Conservation (phyloP, 2,329 filamentous ascomycete genomes). For the Alternaria novae-zelandiae region DNA sequence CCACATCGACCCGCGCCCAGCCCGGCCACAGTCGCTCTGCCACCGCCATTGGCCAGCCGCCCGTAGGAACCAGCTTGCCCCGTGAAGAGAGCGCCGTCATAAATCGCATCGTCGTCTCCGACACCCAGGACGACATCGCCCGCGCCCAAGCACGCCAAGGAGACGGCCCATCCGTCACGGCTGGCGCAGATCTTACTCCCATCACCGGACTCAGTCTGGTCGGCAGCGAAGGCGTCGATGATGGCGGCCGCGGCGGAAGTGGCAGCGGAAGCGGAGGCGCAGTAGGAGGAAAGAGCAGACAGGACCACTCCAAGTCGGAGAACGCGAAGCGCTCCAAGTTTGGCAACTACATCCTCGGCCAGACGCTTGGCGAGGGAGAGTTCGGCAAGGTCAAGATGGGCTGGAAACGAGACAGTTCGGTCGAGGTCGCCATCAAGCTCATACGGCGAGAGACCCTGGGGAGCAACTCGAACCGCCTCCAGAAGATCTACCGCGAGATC, state of each 20-base stretch:
- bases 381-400: slow-evolving; percentile 99
- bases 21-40: slow-evolving; percentile 54
- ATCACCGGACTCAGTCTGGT: slow-evolving; percentile 58
- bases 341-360: slow-evolving; percentile 92
- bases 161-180: slow-evolving; percentile 59
- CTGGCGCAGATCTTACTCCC: slow-evolving; percentile 54
- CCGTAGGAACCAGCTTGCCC: slow-evolving; percentile 61
- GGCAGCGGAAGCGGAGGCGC: slow-evolving; percentile 47
- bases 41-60: slow-evolving; percentile 60
- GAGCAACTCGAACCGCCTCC: slow-evolving; percentile 83
- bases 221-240: slow-evolving; percentile 58
- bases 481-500: slow-evolving; percentile 98
- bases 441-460: slow-evolving; percentile 92
- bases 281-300: slow-evolving; percentile 56
- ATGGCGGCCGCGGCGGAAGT: slow-evolving; percentile 50
- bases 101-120: slow-evolving; percentile 76
- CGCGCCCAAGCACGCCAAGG: slow-evolving; percentile 73
- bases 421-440: slow-evolving; percentile 95
- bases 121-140: slow-evolving; percentile 74
- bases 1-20: slow-evolving; percentile 38
- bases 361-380: slow-evolving; percentile 95
- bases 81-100: slow-evolving; percentile 82
- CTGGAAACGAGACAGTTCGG: slow-evolving; percentile 94
- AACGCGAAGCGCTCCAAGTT: slow-evolving; percentile 82
- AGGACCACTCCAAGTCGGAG: slow-evolving; percentile 62